phyloP scores from a whole-genome alignment of 768 basidiomycete species.

The Mycena haematopus region DNA sequence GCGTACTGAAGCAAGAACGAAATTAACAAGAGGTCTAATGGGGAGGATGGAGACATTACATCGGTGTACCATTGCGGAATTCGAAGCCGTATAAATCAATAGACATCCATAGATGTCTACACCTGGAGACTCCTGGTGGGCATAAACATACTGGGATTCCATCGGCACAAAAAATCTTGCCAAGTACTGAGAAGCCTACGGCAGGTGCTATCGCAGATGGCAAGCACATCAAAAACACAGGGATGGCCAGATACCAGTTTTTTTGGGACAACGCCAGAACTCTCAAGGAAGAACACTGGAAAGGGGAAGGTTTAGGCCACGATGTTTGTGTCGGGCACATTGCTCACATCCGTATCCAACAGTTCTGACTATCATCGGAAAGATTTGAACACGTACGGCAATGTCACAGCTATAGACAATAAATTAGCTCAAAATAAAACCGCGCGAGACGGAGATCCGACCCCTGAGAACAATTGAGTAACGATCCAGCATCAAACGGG shows the following conservation, averaged over 20 bases:
- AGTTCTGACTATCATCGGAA: slow-evolving; percentile 38
- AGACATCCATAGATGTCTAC: slow-evolving; percentile 27
- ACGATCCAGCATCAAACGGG: not conserved
- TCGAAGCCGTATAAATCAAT: slow-evolving; percentile 27
- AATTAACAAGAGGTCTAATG: not conserved
- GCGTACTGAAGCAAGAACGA: slow-evolving; percentile 29
- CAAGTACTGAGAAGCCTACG: slow-evolving; percentile 25
- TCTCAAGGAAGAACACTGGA: slow-evolving; percentile 37
- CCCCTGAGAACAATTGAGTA: slow-evolving; percentile 5
- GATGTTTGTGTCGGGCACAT: not conserved
- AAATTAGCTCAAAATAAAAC: slow-evolving; percentile 1
- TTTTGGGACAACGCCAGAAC: slow-evolving; percentile 37
- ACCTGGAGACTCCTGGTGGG: slow-evolving; percentile 21
- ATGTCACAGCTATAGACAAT: slow-evolving; percentile 35
- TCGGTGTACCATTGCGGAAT: slow-evolving; percentile 22
- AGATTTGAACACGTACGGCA: slow-evolving; percentile 40
- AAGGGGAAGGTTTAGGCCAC: not conserved
- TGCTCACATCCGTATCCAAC: slow-evolving; percentile 34
- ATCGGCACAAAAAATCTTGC: not conserved
- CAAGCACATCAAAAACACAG: slow-evolving; percentile 36
- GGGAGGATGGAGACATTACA: slow-evolving; percentile 2
- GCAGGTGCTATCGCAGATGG: slow-evolving; percentile 37
- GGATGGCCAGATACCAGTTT: slow-evolving; percentile 34
- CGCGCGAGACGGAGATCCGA: not conserved
- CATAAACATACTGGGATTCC: slow-evolving; percentile 24